These are phyloP conservation scores for Stereocaulon alpinum DNA, from an alignment of 495 filamentous ascomycete species.

Conservation along the genomic window DNA sequence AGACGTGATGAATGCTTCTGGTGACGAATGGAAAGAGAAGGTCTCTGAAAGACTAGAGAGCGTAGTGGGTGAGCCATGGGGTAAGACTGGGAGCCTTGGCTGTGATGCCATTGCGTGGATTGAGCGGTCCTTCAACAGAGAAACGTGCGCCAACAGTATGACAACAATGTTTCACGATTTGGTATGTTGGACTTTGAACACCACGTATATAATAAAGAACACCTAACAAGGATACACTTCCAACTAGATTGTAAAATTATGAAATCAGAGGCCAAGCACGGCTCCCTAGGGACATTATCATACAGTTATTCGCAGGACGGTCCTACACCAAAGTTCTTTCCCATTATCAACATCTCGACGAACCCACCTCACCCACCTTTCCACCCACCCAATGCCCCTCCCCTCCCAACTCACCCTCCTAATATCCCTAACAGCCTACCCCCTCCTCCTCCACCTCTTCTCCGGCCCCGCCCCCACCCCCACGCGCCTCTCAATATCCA, in stretches of 20 bases:
- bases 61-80: constrained; percentile 13
- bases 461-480: constrained; percentile 8
- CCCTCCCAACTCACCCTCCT: constrained; percentile 13
- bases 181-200: too few species aligned
- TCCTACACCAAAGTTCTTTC: neutral
- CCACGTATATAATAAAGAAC: too few species aligned
- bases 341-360: neutral
- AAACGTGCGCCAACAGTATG: neutral
- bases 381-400: neutral
- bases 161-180: too few species aligned
- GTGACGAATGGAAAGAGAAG: constrained; percentile 19
- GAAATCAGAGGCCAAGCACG: too few species aligned
- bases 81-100: constrained; percentile 14
- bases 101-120: constrained; percentile 15
- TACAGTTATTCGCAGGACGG: too few species aligned
- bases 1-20: constrained; percentile 19
- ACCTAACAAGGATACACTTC: too few species aligned
- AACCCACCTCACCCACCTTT: neutral
- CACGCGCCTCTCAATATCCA: constrained; percentile 4
- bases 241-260: too few species aligned
- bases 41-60: constrained; percentile 17
- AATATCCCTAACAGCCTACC: constrained; percentile 15
- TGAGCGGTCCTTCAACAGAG: neutral
- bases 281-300: too few species aligned
- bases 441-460: constrained; percentile 12